These are phyloP conservation scores for Fusarium bulbicola DNA, from an alignment of 2,329 filamentous ascomycete species.

Conservation along the genomic window DNA sequence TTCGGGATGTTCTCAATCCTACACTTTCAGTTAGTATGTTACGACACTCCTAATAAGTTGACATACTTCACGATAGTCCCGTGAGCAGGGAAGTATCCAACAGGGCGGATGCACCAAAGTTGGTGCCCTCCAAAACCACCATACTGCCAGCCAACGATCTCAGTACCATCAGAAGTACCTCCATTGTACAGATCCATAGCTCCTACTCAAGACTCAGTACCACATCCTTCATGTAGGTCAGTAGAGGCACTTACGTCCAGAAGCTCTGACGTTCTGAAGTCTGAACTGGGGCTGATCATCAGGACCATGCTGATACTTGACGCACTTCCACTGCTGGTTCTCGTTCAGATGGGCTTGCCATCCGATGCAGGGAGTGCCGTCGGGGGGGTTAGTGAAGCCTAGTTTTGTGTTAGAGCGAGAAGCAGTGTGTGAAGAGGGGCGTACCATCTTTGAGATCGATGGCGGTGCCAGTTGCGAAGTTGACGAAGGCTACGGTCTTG, in stretches of 20 bases:
- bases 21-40: fast-evolving
- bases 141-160: background rate
- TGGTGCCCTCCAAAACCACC: background rate
- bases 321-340: background rate
- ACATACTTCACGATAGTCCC: background rate
- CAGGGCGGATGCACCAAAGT: background rate
- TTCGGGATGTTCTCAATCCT: background rate
- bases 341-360: background rate
- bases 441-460: background rate
- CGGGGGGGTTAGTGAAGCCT: background rate
- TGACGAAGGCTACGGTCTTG: background rate
- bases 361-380: background rate
- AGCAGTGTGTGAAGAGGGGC: fast-evolving
- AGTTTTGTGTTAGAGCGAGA: fast-evolving
- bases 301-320: background rate
- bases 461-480: background rate
- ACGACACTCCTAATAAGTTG: fast-evolving
- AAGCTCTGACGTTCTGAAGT: background rate
- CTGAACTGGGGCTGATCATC: background rate
- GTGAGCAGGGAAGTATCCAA: background rate
- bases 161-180: background rate
- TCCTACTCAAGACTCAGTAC: background rate
- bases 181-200: background rate
- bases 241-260: background rate
- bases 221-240: fast-evolving